Conservation (phyloP, 1,284 basidiomycete species). For the Sanghuangporus sanghuang region DNA sequence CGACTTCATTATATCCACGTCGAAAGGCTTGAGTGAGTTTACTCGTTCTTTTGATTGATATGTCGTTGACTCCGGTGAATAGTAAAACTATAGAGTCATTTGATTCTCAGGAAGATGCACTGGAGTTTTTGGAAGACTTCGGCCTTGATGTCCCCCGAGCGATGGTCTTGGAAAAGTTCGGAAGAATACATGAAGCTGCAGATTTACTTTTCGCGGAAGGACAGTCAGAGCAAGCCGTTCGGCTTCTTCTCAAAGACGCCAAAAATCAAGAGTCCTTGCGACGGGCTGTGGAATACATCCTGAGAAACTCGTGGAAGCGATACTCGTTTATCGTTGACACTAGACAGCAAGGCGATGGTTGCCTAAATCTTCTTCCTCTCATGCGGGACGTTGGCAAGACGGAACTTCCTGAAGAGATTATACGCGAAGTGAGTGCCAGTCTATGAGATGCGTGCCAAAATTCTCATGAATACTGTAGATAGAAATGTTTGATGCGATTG, state of each 20-base stretch:
- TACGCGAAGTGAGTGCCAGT: conserved; percentile 10
- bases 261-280: conserved; percentile 12
- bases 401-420: background rate
- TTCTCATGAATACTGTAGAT: conserved; percentile 8
- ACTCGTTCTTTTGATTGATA: background rate
- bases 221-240: conserved; percentile 42
- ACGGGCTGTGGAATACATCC: conserved; percentile 8
- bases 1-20: conserved; percentile 47
- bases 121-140: conserved; percentile 54
- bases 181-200: conserved; percentile 47
- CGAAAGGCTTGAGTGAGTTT: background rate
- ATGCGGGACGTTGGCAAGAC: background rate
- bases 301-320: conserved; percentile 12
- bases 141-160: conserved; percentile 50
- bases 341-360: background rate
- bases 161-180: conserved; percentile 40
- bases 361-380: background rate
- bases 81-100: conserved; percentile 50
- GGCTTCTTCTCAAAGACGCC: conserved; percentile 36
- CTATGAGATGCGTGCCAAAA: background rate
- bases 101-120: conserved; percentile 41
- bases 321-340: conserved; percentile 12
- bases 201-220: conserved; percentile 50
- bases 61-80: background rate
- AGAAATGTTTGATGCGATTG: conserved; percentile 9